Evolutionary conservation across 176 grass and related monocot genomes (phyloP), one percentile per base, ranked within the genome.

Genomic region (Oryza meridionalis): DNA sequence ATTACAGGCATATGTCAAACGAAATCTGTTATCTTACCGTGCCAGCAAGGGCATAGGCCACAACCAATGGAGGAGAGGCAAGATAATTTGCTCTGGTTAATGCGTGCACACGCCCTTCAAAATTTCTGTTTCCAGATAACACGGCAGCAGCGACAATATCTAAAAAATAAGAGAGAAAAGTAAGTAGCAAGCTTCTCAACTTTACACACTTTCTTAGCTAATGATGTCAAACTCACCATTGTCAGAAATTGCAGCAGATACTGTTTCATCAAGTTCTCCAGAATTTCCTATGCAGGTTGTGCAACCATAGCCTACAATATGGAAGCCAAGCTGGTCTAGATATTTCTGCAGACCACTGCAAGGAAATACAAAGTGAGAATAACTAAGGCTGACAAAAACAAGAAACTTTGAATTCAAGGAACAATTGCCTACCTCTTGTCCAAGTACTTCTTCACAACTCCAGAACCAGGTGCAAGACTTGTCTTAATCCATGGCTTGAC

Each of bases 401-500:
- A 70, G 49, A 64, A 27, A 45, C 12, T 21, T 70, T 6, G 19
- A 67, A 24, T 21, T 26, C 15, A 71, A 26, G 26, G 50, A 79
- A 81, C 6, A 37, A 84, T 75, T 10, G 82, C 25, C 31, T 78
- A 96, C 96, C 93, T 99, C 87, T 96, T 90, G 53, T 94, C 91
- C 77, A 99, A 72, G 68, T 99, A 99, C 84, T 91, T 92, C 81
- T 90, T 94, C 26, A 92, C 96, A 81, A 99, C 96, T 65, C 96
- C 96, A 79, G 96, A 99, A 81, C 93, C 96, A 82, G 96, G 96
- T 14, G 96, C 96, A 79, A 99, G 96, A 25, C 96, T 99, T 14
- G 96, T 99, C 78, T 99, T 99, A 85, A 99, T 96, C 96, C 96
- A 96, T 87, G 96, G 96, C 82, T 94, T 96, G 62, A 99, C 93